These are phyloP conservation scores for Lyophyllum decastes DNA, from an alignment of 768 basidiomycete species.

Conservation along the genomic window DNA sequence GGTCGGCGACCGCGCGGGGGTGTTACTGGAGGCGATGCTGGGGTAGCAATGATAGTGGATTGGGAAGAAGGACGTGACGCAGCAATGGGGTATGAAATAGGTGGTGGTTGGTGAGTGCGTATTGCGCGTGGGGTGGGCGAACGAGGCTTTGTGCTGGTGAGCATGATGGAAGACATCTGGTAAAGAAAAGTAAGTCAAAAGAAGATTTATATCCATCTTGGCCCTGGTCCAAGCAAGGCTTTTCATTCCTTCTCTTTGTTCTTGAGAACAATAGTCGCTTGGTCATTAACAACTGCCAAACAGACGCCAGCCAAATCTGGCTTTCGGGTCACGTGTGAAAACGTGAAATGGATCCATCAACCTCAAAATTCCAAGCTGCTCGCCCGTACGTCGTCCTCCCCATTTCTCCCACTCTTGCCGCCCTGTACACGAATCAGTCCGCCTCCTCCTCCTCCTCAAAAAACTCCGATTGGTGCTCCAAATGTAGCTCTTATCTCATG, in stretches of 20 bases:
- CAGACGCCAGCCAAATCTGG: neutral
- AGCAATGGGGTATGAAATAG: constrained; percentile 26
- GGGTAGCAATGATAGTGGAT: constrained; percentile 22
- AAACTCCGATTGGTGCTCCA: constrained; percentile 37
- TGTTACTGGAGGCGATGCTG: constrained; percentile 23
- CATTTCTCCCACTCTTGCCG: constrained; percentile 59
- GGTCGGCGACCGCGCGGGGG: constrained; percentile 31
- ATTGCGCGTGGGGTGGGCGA: constrained; percentile 28
- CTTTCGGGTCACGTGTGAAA: constrained; percentile 6
- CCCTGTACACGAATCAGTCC: constrained; percentile 54
- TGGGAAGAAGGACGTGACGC: constrained; percentile 22
- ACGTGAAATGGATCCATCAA: constrained; percentile 25
- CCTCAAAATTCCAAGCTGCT: constrained; percentile 46
- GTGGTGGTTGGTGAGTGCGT: constrained; percentile 24
- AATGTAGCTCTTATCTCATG: constrained; percentile 55
- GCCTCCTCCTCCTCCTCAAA: constrained; percentile 27
- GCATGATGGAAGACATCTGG: constrained; percentile 15
- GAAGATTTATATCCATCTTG: constrained; percentile 6
- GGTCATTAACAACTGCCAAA: constrained; percentile 9
- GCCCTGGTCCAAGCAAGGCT: neutral
- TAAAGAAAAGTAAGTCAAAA: constrained; percentile 11
- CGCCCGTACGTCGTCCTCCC: constrained; percentile 51
- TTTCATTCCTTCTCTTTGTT: constrained; percentile 18
- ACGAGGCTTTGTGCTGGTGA: constrained; percentile 31
- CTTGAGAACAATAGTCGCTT: constrained; percentile 17